A percentile compares a stretch with the other conserved stretches of the same genome.
These are phyloP conservation scores for Colletotrichum cuscutae DNA, from an alignment of 2,329 filamentous ascomycete species.

Conservation along the genomic window DNA sequence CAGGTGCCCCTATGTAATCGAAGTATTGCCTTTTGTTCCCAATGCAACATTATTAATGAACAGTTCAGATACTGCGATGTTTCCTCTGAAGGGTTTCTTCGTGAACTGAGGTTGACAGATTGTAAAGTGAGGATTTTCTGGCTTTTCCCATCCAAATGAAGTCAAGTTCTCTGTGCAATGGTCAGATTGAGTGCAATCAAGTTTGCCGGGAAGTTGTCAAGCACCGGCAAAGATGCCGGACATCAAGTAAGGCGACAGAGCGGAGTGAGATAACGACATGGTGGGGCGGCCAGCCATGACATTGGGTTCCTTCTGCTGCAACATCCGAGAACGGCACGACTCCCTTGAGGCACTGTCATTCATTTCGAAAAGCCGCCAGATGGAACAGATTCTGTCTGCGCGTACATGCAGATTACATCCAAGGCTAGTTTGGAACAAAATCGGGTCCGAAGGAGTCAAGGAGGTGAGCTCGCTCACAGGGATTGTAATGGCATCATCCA, in stretches of 20 bases:
- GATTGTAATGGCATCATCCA: conserved; percentile 7
- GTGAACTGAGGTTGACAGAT: too few relatives aligned
- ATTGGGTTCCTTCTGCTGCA: background rate
- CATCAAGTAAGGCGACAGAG: conserved; percentile 18
- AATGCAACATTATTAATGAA: too few relatives aligned
- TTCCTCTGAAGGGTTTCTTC: too few relatives aligned
- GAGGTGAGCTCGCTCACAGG: background rate
- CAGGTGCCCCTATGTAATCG: too few relatives aligned
- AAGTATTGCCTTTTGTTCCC: too few relatives aligned
- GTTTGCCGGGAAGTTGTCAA: background rate
- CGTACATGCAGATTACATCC: background rate
- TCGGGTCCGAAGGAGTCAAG: conserved; percentile 3
- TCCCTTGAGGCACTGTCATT: too few relatives aligned
- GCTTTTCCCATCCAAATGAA: background rate
- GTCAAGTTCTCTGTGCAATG: background rate
- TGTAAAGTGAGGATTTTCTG: too few relatives aligned
- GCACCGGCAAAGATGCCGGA: conserved; percentile 2
- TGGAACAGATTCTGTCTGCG: too few relatives aligned
- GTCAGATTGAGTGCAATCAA: background rate
- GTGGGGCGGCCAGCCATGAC: conserved; percentile 22
- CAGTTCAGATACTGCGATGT: too few relatives aligned
- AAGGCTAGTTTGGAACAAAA: background rate
- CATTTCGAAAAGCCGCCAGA: background rate
- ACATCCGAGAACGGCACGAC: background rate
- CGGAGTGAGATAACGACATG: conserved; percentile 29